Base-by-base conservation (phyloP, 176 grass and related monocot genomes). In the Metroxylon sagu region DNA sequence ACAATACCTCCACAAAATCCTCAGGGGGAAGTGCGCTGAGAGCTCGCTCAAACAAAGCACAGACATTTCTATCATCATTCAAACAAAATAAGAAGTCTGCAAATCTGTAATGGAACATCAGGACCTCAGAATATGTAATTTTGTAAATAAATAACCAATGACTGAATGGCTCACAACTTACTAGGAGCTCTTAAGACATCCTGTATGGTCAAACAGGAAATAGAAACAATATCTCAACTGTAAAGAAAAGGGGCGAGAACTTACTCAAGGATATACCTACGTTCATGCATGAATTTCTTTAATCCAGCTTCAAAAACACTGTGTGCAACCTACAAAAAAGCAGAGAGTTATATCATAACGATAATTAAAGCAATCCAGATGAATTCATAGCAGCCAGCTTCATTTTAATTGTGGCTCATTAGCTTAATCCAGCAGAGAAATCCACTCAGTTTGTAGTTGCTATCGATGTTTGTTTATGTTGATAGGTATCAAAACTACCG, bases 51-150 rank as follows among this genome's bases (percentile, higher is more conserved):
- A 96, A 96, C 61, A 96, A 82, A 73, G 86, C 91, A 79, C 91
- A 83, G 5, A 90, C 86, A 85, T 96, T 96, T 85, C 91, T 90
- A 71, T 96, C 91, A 4, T 96, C 91, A 71, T 96, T 96, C 82
- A 96, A 87, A 53, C 77, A 83, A 60, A 86, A 87, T 56, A 96
- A 54, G 79, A 96, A 96, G 54, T 96, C 91, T 2, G 80, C 72
- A 70, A 90, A 96, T 87, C 91, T 96, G 75, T 54, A 77, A 68
- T 48, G 76, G 30, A 61, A 18, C 15, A 73, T 30, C 53, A 85
- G 18, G 25, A n/a, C 62, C 25, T 78, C 15, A 56, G 5, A 35
- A 68, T 39, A n/a, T 16, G 7, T 43, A 43, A 43, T 43, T 43
- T 43, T 43, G 8, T 43, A 43, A 43, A 23, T 23, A 23, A 23